These are phyloP conservation scores for Nigrospora osmanthi DNA, from an alignment of 2,329 filamentous ascomycete genomes.

Conservation along the genomic window DNA sequence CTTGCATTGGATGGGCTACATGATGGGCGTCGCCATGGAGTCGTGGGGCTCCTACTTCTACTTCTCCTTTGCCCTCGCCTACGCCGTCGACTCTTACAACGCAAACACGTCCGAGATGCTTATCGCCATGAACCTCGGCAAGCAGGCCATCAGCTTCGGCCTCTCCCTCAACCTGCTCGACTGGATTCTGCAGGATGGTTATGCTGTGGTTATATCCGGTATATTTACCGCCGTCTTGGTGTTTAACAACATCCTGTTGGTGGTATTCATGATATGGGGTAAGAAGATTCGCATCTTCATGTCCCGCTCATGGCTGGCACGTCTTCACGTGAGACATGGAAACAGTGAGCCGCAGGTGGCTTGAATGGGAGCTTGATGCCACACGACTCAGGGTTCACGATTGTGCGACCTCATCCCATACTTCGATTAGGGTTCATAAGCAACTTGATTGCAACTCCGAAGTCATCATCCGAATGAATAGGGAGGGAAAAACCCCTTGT, in stretches of 20 bases:
- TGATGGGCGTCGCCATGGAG: slow-evolving; percentile 38
- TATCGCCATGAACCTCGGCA: slow-evolving; percentile 50
- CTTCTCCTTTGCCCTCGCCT: slow-evolving; percentile 51
- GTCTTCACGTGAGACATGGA: slow-evolving; percentile 27
- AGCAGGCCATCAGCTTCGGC: slow-evolving; percentile 47
- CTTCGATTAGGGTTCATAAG: too few relatives aligned
- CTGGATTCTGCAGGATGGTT: slow-evolving; percentile 41
- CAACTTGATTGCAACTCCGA: too few relatives aligned
- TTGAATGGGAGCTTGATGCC: too few relatives aligned
- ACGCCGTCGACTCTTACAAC: slow-evolving; percentile 52
- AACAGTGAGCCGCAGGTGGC: slow-evolving; percentile 1
- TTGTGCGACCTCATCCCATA: too few relatives aligned
- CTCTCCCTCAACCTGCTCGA: slow-evolving; percentile 41
- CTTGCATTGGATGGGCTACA: slow-evolving; percentile 38
- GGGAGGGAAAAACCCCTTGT: too few relatives aligned
- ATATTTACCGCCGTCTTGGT: slow-evolving; percentile 40
- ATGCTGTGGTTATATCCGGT: slow-evolving; percentile 41
- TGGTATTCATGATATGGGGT: slow-evolving; percentile 42
- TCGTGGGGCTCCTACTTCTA: slow-evolving; percentile 45
- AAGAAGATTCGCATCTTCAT: slow-evolving; percentile 40
- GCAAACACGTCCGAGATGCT: slow-evolving; percentile 55
- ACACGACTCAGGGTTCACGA: too few relatives aligned
- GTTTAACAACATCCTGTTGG: slow-evolving; percentile 37
- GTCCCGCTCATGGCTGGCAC: slow-evolving; percentile 37
- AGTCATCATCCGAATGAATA: too few relatives aligned